Percentiles rank a stretch among this genome's conserved stretches.
Evolutionary conservation across 306 rosid species (phyloP).

Genomic region (Medicago arabica): DNA sequence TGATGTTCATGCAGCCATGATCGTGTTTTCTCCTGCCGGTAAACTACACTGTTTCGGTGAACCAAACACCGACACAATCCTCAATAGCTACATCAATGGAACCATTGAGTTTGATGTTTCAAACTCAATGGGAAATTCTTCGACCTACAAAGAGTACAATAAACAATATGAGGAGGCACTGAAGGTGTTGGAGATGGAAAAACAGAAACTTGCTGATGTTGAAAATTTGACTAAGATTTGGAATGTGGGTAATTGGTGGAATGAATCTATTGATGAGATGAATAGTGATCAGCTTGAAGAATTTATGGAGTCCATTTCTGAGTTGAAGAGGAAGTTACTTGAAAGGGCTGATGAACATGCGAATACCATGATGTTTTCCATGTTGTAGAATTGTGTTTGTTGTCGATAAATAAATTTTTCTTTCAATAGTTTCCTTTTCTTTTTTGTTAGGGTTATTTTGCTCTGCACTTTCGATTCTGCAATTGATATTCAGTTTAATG

Average conservation of each 20-base stretch:
- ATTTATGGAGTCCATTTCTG: constrained; percentile 38
- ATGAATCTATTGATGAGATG: constrained; percentile 47
- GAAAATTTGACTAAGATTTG: constrained; percentile 11
- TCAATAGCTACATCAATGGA: constrained; percentile 40
- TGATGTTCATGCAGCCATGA: constrained; percentile 46
- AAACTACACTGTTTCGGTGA: constrained; percentile 57
- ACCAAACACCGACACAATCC: constrained; percentile 41
- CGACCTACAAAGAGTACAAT: constrained; percentile 27
- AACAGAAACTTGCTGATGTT: constrained; percentile 29
- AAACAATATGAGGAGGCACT: constrained; percentile 39
- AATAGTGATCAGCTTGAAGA: constrained; percentile 42
- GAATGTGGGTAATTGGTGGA: constrained; percentile 45
- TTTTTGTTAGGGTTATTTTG: background rate
- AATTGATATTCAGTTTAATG: background rate
- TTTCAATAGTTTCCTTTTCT: background rate
- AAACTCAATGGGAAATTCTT: background rate
- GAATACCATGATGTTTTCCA: background rate
- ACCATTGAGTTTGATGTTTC: background rate
- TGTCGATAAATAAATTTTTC: background rate
- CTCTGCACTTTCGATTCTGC: background rate
- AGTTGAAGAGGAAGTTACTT: constrained; percentile 43
- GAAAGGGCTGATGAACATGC: constrained; percentile 28
- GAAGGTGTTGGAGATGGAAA: constrained; percentile 45
- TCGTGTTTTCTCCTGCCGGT: constrained; percentile 55
- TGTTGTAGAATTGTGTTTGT: background rate